Conservation (phyloP, 495 filamentous ascomycete species). For the Pseudotulostoma volvatum region DNA sequence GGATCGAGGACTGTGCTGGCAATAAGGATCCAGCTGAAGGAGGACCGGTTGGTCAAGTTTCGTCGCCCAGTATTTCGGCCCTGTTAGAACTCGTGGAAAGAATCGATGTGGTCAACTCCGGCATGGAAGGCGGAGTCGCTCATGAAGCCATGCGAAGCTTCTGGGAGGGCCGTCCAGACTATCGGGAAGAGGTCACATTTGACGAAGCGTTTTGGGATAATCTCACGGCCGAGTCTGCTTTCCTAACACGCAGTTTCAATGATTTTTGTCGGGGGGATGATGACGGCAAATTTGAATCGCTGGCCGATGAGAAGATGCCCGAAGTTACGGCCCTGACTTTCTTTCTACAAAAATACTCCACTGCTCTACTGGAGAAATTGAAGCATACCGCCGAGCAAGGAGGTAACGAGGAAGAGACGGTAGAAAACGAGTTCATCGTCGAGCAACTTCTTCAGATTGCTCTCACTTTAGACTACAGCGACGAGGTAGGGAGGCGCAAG, state of each 20-base stretch:
- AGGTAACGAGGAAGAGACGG: slow-evolving; percentile 59
- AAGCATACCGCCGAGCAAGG: slow-evolving; percentile 34
- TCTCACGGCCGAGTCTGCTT: slow-evolving; percentile 70
- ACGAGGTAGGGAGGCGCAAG: slow-evolving; percentile 85
- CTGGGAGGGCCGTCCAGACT: slow-evolving; percentile 88
- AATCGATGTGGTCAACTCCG: slow-evolving; percentile 82
- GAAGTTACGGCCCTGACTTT: slow-evolving; percentile 82
- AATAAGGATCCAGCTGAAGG: slow-evolving; percentile 32
- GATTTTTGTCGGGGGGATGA: slow-evolving; percentile 67
- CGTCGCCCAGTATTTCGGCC: slow-evolving; percentile 51
- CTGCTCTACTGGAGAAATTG: slow-evolving; percentile 54
- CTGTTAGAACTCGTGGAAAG: slow-evolving; percentile 84
- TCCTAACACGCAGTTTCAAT: slow-evolving; percentile 80
- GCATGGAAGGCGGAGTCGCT: slow-evolving; percentile 75
- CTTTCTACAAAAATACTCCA: slow-evolving; percentile 63
- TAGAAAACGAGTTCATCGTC: slow-evolving; percentile 83
- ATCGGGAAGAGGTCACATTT: slow-evolving; percentile 64
- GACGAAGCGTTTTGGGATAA: slow-evolving; percentile 79
- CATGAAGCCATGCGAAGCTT: slow-evolving; percentile 88
- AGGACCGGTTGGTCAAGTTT: slow-evolving; percentile 27
- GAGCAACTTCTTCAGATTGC: slow-evolving; percentile 91
- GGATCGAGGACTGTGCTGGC: slow-evolving; percentile 87
- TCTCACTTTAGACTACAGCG: slow-evolving; percentile 78
- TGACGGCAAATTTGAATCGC: slow-evolving; percentile 48
- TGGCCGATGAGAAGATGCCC: slow-evolving; percentile 84